Evolutionary conservation across 2,329 filamentous ascomycete species (phyloP), one percentile per base, ranked within the genome.

Genomic region (Penicillium sp.): DNA sequence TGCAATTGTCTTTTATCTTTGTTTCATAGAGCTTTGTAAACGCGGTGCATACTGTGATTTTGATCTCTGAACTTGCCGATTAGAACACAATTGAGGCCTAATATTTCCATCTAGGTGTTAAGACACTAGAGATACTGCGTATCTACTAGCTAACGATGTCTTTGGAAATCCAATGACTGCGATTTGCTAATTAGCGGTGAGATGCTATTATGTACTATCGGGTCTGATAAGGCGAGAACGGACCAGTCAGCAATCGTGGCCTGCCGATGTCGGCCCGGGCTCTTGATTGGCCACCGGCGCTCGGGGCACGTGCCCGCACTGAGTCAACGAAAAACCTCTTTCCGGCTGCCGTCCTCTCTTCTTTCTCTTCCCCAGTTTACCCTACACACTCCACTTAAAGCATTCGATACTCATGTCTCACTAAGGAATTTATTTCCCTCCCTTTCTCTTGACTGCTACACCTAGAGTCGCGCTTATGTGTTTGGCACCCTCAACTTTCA

Each of bases 401-500:
- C 39, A 39, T 47, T 26, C 21, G 54, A 47, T 57, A 50, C 49
- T 58, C 59, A 74, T 74, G 71, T 66, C 66, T 60, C 55, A 63
- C 58, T 73, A 71, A 56, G 69, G 37, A 13, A 53, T 42, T 53
- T 53, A 52, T 49, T 47, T 44, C 60, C 35, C 52, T 56, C 55
- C 54, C 54, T 52, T 59, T 54, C 58, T 57, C 63, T 61, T 71
- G 70, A 74, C 74, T 75, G 71, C 65, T 70, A 68, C 60, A 63
- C 64, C 66, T 66, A 73, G 71, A 74, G 65, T 82, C 82, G 88
- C 87, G 83, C 87, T 88, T 89, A 92, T 92, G 89, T 89, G 87
- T 88, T 88, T 88, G 83, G 87, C 88, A 84, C 83, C 85, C 80
- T 91, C 90, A 78, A 84, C 88, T 78, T 93, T 91, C 83, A 93